A percentile compares a stretch with the other conserved stretches of the same genome.
phyloP scores from a whole-genome alignment of 192 early-diverging fungal species.

The Coemansia sp. region DNA sequence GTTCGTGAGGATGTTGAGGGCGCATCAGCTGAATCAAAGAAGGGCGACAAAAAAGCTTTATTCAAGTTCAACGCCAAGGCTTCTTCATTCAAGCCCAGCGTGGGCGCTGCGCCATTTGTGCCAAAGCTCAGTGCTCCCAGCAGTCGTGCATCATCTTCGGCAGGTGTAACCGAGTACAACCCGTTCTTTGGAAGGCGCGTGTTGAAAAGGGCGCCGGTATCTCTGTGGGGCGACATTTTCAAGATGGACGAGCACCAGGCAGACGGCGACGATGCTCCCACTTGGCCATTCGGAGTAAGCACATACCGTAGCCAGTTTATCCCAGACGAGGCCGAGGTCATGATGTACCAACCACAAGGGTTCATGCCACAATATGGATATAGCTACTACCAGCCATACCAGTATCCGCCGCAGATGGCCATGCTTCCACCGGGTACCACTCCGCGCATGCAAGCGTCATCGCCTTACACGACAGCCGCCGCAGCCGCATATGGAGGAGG shows the following conservation, averaged over 20 bases:
- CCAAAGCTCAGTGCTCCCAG: constrained; percentile 56
- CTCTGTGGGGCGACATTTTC: constrained; percentile 44
- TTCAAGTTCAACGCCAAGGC: constrained; percentile 77
- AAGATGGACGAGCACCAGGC: constrained; percentile 4
- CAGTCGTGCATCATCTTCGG: constrained; percentile 37
- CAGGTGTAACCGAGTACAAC: constrained; percentile 36
- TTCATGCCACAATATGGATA: constrained; percentile 49
- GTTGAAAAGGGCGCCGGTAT: constrained; percentile 25
- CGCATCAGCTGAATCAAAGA: constrained; percentile 6
- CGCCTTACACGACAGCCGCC: constrained; percentile 19
- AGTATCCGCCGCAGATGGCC: constrained; percentile 37
- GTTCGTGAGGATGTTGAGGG: background rate
- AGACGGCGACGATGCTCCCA: constrained; percentile 24
- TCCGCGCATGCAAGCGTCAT: constrained; percentile 17
- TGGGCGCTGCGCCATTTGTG: constrained; percentile 64
- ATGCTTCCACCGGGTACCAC: constrained; percentile 34
- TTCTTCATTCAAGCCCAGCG: constrained; percentile 74
- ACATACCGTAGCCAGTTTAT: constrained; percentile 52
- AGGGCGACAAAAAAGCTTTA: constrained; percentile 20
- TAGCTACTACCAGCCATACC: constrained; percentile 46
- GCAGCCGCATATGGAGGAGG: constrained; percentile 8
- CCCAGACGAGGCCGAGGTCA: constrained; percentile 34
- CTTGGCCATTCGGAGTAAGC: constrained; percentile 49
- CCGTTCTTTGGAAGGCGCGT: constrained; percentile 47
- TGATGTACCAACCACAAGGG: constrained; percentile 38